A percentile compares a stretch with the other conserved stretches of the same genome.
Conservation (phyloP, 305 asterid genomes). For the Fraxinus platypoda region DNA sequence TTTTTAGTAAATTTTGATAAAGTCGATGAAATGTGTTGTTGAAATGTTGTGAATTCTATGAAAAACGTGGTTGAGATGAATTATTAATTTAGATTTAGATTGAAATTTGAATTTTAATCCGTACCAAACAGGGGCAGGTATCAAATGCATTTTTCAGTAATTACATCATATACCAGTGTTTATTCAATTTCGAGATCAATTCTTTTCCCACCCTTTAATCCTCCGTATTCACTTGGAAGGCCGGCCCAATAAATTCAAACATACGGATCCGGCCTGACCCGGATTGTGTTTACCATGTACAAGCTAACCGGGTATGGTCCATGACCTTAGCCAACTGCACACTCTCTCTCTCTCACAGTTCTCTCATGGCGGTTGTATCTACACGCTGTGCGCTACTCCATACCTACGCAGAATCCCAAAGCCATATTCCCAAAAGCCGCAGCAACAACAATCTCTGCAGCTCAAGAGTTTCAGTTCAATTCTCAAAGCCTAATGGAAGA, state of each 20-base stretch:
- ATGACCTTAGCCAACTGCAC: neutral
- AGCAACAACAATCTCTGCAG: neutral
- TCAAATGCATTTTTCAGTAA: neutral
- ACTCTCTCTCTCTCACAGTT: neutral
- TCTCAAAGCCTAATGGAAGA: slow-evolving; percentile 25
- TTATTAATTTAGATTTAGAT: too few species aligned
- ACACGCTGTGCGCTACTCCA: slow-evolving; percentile 28
- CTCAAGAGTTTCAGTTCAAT: slow-evolving; percentile 14
- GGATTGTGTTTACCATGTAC: neutral
- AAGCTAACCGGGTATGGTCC: neutral
- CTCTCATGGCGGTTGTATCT: slow-evolving; percentile 60
- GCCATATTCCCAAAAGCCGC: slow-evolving; percentile 19
- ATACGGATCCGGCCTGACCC: neutral
- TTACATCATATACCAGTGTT: neutral
- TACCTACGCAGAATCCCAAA: slow-evolving; percentile 22
- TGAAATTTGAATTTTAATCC: too few species aligned
- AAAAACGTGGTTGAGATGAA: too few species aligned
- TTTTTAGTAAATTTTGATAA: too few species aligned
- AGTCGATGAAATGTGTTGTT: too few species aligned
- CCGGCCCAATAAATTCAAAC: neutral
- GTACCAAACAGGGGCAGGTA: too few species aligned
- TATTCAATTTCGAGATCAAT: neutral
- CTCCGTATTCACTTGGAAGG: neutral
- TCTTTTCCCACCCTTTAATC: neutral
- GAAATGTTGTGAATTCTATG: too few species aligned